Evolutionary conservation across 1,284 basidiomycete species (phyloP), one percentile per base, ranked within the genome.

Genomic region (Pisolithus thermaeus): DNA sequence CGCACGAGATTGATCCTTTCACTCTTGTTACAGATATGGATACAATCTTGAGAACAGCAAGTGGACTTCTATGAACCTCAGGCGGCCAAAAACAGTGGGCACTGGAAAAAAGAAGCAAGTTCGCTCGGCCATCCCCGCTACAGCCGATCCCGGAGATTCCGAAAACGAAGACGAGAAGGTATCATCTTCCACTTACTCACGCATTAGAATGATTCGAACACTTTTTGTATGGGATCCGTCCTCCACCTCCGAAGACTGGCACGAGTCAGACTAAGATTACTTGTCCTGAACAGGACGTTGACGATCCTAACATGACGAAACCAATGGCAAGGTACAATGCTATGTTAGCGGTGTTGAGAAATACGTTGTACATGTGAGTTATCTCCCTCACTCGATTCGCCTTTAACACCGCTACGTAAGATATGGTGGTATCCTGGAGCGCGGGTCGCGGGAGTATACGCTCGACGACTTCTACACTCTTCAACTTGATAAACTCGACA

Each of bases 301-400:
- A 91, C 50, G 91, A 94, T 61, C 90, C 92, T 0, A 71, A 75
- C 35, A 71, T 80, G 54, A 85, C 85, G 0, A 70, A 78, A 0
- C 94, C 94, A 0, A 72, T 89, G 8, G 78, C 84, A 1, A 77
- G 93, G n/a, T 97, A 95, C 70, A 97, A 97, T 59, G 80, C 90
- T 2, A 96, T 97, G 92, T 74, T 96, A 8, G 86, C 92, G 0
- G 84, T 96, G 2, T 75, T 92, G 46, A 80, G 85, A 32, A 96
- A 95, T 65, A 92, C 87, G 0, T 70, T 95, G 0, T 95, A 90
- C 67, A 84, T 95, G 87, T 90, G 56, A 42, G 84, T 59, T 27
- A 7, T 53, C 45, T 50, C 23, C 37, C 40, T 41, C 25, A 20
- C 35, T 6, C 28, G 5, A 22, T 40, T 7, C 4, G 18, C 27